A percentile compares a stretch with the other conserved stretches of the same genome.
Conservation (phyloP, 164 flowering plant genomes). For the Paratinospora sagittata region DNA sequence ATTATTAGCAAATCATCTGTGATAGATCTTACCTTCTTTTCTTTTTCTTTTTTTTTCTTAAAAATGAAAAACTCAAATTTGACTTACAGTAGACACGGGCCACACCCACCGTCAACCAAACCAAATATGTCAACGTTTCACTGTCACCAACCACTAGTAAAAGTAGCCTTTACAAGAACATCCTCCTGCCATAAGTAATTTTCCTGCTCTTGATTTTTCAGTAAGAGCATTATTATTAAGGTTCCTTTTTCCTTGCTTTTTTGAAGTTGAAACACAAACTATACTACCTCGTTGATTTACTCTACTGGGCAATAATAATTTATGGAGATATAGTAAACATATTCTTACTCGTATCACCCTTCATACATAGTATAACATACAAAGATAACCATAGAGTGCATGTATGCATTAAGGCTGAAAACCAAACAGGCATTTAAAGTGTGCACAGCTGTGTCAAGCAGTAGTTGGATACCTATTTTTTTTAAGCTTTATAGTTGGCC, state of each 20-base stretch:
- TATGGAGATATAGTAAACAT: neutral
- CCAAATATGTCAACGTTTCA: constrained; percentile 5
- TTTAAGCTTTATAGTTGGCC: too few species aligned
- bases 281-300: neutral
- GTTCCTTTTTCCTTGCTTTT: neutral
- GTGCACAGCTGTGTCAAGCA: too few species aligned
- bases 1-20: too few species aligned
- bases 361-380: neutral
- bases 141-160: constrained; percentile 6
- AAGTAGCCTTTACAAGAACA: neutral
- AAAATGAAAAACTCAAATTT: too few species aligned
- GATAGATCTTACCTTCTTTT: too few species aligned
- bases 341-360: neutral
- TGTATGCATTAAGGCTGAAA: too few species aligned
- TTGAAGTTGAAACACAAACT: too few species aligned
- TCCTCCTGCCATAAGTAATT: neutral
- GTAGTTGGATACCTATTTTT: too few species aligned
- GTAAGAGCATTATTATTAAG: neutral
- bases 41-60: too few species aligned
- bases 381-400: neutral
- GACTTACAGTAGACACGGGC: too few species aligned
- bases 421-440: too few species aligned
- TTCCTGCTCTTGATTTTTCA: neutral
- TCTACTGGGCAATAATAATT: neutral
- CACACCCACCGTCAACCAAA: neutral